Base-by-base conservation (phyloP, 2,329 filamentous ascomycete genomes). In the Xylariales sp. region DNA sequence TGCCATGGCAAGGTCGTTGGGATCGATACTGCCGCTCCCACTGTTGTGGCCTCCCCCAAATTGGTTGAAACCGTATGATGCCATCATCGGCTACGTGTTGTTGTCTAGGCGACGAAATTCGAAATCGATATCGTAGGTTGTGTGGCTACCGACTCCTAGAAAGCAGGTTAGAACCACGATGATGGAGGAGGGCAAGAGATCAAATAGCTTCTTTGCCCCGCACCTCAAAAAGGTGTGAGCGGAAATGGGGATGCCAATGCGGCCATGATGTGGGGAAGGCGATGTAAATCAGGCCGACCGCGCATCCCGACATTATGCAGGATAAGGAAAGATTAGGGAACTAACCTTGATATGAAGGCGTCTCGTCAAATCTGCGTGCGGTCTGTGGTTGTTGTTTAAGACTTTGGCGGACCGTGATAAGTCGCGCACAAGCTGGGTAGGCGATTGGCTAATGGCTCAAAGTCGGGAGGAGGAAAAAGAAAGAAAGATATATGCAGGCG, bases 1-100 rank as follows among this genome's bases (percentile, higher is more conserved):
- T 11, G 64, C 61, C 80, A 91, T 86, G 52, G 80, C 80, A 45
- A 96, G 75, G 48, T 93, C 88, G 47, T 87, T 91, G 9, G 91
- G 91, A 58, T 96, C 87, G 57, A 96, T 83, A 56, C 76, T 76
- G 38, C 64, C 75, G 49, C 74, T 68, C 45, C 68, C 71, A 46
- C 71, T 71, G 49, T 72, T 73, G 50, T 75, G 73, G 54, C 66
- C 64, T 49, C 71, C 71, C 52, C 67, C 68, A 57, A 78, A 79
- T 51, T 76, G 73, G 56, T 66, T 66, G 61, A 78, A 80, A 53
- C 66, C 64, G 65, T 77, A 73, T 41, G 76, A 73, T 51, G 74
- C 70, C 74, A 79, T 79, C 46, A 53, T 53, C 50, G 43, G 46
- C 46, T 43, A 25, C 49, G 51, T 37, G 37, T n/a, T n/a, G n/a